Evolutionary conservation across 1,284 basidiomycete genomes (phyloP).

Genomic region (Ustilago tritici): DNA sequence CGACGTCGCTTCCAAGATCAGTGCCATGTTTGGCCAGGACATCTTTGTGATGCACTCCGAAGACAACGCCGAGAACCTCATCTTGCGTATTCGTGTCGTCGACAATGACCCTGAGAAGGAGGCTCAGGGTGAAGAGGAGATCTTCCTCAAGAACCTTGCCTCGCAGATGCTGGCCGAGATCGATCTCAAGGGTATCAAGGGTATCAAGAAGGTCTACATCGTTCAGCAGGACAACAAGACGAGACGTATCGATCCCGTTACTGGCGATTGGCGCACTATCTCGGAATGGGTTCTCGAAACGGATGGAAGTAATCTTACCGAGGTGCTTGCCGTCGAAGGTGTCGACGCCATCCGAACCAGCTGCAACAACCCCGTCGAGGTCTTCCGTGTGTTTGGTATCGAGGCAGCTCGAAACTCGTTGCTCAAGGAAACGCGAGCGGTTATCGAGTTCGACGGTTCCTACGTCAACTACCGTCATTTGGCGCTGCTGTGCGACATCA

Average conservation of each 20-base stretch:
- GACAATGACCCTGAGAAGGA: conserved; percentile 90
- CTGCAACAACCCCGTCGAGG: conserved; percentile 96
- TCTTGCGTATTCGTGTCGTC: conserved; percentile 92
- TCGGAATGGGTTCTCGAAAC: conserved; percentile 96
- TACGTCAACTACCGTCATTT: conserved; percentile 99
- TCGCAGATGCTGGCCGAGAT: conserved; percentile 97
- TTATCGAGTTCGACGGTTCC: conserved; percentile 99
- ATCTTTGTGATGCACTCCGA: conserved; percentile 98
- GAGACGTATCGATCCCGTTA: conserved; percentile 71
- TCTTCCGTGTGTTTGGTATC: conserved; percentile 96
- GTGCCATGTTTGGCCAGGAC: conserved; percentile 94
- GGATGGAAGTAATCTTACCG: conserved; percentile 76
- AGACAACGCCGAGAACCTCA: conserved; percentile 96
- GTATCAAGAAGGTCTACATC: conserved; percentile 93
- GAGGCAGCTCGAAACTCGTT: conserved; percentile 95
- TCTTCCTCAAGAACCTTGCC: conserved; percentile 95
- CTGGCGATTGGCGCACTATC: conserved; percentile 65
- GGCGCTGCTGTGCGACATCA: conserved; percentile 93
- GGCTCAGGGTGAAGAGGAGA: conserved; percentile 92
- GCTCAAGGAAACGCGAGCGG: conserved; percentile 83
- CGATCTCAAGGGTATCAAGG: conserved; percentile 86
- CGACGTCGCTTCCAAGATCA: conserved; percentile 92
- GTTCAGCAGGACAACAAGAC: conserved; percentile 81
- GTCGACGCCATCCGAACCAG: conserved; percentile 92
- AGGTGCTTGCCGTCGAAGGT: conserved; percentile 89